Base-by-base conservation (phyloP, 148 eudicot genomes). In the Rhododendron simsii region DNA sequence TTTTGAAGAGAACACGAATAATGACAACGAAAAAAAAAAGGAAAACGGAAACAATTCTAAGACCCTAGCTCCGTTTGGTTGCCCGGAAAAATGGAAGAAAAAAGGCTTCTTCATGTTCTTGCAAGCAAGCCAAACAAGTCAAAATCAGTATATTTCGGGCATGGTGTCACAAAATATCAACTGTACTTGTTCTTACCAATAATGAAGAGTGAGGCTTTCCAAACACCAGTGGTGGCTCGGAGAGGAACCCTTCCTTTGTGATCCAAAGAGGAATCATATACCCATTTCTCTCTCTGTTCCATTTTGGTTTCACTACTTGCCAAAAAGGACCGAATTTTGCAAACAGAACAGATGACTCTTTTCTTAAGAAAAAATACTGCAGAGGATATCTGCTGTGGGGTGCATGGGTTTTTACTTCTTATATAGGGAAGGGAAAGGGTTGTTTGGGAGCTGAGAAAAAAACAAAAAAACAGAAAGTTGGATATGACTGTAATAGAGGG, bases 121-220 rank as follows among this genome's bases (percentile, higher is more conserved):
- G 61, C 23, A 51, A 33, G 61, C 23, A 51, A 80, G 59, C 59
- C 82, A 50, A 80, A 50, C 82, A 10, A 51, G 5, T 26, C 74
- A 65, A 13, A n/a, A n/a, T 11, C 59, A 16, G 5, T 48, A 28
- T 50, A 0, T 78, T 23, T 50, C 5, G 39, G 37, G 9, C 37
- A 48, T 80, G 82, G 35, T 13, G 28, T 30, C 41, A 71, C 76
- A 71, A 4, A 13, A 33, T 30, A 71, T 30, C 30, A 3, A 67
- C 14, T 63, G 11, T 28, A 71, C 14, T n/a, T 50, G 3, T 45
- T n/a, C 89, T 89, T 92, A 95, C 98, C 94, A 13, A 95, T 88
- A 80, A 95, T 92, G 88, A 92, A 92, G 87, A 92, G 88, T 21
- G 95, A 87, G 71, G 98, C 96, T 84, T 90, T 95, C 98, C 98